phyloP scores from a whole-genome alignment of 1,284 basidiomycete species.

The Apiotrichum porosum region DNA sequence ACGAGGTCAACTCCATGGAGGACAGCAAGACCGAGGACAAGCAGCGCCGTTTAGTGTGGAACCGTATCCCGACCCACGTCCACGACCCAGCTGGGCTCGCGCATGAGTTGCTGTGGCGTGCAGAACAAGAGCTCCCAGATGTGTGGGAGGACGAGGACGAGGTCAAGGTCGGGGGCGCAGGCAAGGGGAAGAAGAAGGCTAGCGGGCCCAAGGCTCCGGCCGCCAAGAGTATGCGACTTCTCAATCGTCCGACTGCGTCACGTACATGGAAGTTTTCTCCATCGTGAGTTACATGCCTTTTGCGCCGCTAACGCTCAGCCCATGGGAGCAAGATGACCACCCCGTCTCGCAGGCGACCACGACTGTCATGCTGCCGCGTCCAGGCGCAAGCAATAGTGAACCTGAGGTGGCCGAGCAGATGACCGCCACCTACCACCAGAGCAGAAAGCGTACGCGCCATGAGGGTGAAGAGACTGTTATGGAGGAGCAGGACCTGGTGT shows the following conservation, averaged over 20 bases:
- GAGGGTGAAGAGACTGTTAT: slow-evolving; percentile 8
- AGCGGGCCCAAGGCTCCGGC: neutral
- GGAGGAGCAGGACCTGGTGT: slow-evolving; percentile 15
- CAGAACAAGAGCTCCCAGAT: slow-evolving; percentile 61
- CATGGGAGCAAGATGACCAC: slow-evolving; percentile 14
- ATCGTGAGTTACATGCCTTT: slow-evolving; percentile 1
- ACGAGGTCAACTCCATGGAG: slow-evolving; percentile 66
- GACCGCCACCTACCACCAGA: slow-evolving; percentile 6
- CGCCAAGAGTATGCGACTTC: slow-evolving; percentile 3
- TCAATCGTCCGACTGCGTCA: slow-evolving; percentile 3
- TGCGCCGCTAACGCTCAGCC: neutral
- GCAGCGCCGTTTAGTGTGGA: slow-evolving; percentile 67
- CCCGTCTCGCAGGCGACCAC: neutral
- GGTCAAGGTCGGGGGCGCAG: slow-evolving; percentile 29
- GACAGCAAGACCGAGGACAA: slow-evolving; percentile 50
- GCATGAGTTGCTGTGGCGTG: slow-evolving; percentile 74
- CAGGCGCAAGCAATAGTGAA: neutral
- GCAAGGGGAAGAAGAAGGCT: neutral
- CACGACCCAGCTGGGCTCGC: slow-evolving; percentile 71
- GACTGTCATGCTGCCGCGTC: neutral
- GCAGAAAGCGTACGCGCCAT: neutral
- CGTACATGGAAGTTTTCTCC: slow-evolving; percentile 10
- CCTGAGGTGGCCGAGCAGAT: slow-evolving; percentile 8
- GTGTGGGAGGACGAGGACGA: slow-evolving; percentile 64
- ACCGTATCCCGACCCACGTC: slow-evolving; percentile 72